Evolutionary conservation across 2,329 filamentous ascomycete species (phyloP), one percentile per base, ranked within the genome.

Genomic region (Talaromyces sp.): DNA sequence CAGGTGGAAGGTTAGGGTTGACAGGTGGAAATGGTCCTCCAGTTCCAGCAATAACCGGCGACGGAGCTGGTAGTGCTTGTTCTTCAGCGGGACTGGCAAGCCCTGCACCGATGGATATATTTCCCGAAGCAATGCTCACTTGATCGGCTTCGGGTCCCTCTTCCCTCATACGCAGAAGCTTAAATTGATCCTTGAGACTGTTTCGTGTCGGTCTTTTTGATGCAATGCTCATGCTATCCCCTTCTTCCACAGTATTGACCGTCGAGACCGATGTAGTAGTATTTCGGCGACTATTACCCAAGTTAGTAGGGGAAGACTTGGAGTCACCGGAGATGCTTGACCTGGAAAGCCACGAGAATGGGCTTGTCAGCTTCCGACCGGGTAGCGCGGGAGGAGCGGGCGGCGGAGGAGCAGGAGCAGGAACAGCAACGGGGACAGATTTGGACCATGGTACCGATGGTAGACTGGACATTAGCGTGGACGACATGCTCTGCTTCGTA

Each of bases 301-400:
- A 68, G 36, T 84, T 80, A 67, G 84, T 73, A 19, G 89, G 84
- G 5, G 86, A 84, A 13, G 88, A 84, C 61, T 86, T 84, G 49
- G 81, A 76, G 61, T 85, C 86, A 74, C 84, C 64, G 40, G 84
- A 83, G 11, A 78, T 77, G 31, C 77, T 78, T 27, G 87, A 86
- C 70, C 92, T 84, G 36, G 91, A 92, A 45, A 96, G 84, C 89
- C 91, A 94, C 45, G 91, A 87, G 72, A 96, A 96, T n/a, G 91
- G 92, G 70, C 91, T 92, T 8, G 91, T 93, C 64, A 96, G 85
- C 76, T 95, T 96, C 73, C 92, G 85, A 47, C 51, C 54, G 70
- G 81, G 75, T 47, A 79, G 75, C 29, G 75, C 72, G 3, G 78
- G 76, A 22, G 79, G 76, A 53, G 80, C 76, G 27, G 77, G 75